phyloP scores from a whole-genome alignment of 2,329 filamentous ascomycete genomes.

The Sporothrix pallida region DNA sequence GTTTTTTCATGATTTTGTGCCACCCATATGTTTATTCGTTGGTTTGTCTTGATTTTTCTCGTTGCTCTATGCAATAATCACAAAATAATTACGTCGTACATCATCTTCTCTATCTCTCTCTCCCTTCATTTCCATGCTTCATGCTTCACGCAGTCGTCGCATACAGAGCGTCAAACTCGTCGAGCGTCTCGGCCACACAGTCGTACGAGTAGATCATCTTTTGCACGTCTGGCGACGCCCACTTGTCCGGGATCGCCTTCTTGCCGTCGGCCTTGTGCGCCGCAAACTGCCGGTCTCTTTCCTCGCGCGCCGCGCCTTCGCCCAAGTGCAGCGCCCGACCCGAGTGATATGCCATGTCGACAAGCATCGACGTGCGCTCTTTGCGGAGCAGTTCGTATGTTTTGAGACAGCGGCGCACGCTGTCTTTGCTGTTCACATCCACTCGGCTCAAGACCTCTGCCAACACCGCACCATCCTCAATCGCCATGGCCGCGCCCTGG shows the following conservation, averaged over 20 bases:
- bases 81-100: too few relatives aligned
- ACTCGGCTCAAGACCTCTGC: conserved; percentile 57
- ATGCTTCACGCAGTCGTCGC: conserved; percentile 39
- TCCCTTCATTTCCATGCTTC: not conserved
- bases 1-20: not conserved
- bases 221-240: conserved; percentile 73
- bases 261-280: conserved; percentile 53
- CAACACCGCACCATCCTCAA: conserved; percentile 69
- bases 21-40: not conserved
- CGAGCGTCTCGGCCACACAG: conserved; percentile 60
- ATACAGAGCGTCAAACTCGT: conserved; percentile 58
- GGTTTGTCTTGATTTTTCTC: too few relatives aligned
- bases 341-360: conserved; percentile 59
- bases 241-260: conserved; percentile 67
- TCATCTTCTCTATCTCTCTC: too few relatives aligned
- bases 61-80: conserved; percentile 13
- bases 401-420: conserved; percentile 56
- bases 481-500: conserved; percentile 71
- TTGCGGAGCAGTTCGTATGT: conserved; percentile 64
- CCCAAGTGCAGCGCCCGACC: conserved; percentile 63
- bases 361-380: conserved; percentile 58
- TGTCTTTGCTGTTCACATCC: conserved; percentile 38
- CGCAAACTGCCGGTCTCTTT: conserved; percentile 63
- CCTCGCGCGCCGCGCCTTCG: conserved; percentile 63
- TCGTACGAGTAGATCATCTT: conserved; percentile 69